phyloP scores from a whole-genome alignment of 2,329 filamentous ascomycete genomes.

The Aspergillus brasiliensis region DNA sequence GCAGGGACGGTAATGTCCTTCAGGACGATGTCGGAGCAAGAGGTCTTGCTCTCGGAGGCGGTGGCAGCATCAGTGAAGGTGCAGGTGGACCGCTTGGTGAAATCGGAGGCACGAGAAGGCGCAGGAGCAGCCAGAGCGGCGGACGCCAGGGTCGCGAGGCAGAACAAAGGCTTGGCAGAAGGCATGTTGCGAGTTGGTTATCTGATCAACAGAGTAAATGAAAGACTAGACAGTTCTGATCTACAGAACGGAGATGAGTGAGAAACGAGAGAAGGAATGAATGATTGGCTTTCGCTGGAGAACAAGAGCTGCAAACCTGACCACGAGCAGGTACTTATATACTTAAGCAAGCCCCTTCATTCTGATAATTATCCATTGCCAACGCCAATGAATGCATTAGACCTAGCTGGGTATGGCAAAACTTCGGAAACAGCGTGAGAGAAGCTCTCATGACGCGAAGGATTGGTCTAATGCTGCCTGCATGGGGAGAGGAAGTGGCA shows the following conservation, averaged over 20 bases:
- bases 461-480: neutral
- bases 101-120: slow-evolving; percentile 1
- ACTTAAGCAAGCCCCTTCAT: neutral
- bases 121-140: slow-evolving; percentile 6
- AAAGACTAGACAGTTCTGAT: slow-evolving; percentile 6
- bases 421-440: neutral
- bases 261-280: neutral
- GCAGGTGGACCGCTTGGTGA: slow-evolving; percentile 8
- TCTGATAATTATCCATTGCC: neutral
- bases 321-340: neutral
- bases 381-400: neutral
- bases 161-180: neutral
- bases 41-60: slow-evolving; percentile 6
- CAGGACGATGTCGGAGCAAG: slow-evolving; percentile 4
- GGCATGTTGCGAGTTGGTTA: slow-evolving; percentile 6
- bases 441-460: neutral
- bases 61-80: slow-evolving; percentile 5
- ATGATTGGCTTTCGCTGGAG: neutral
- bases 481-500: neutral
- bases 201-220: slow-evolving; percentile 7
- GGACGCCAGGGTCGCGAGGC: neutral
- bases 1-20: slow-evolving; percentile 9
- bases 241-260: slow-evolving; percentile 5
- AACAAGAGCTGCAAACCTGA: neutral
- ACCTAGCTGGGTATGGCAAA: neutral